Percentiles rank a stretch among this genome's conserved stretches.
These are phyloP conservation scores for Pinguiococcus pyrenoidosus DNA, from an alignment of 108 stramenopile species.

Conservation along the genomic window DNA sequence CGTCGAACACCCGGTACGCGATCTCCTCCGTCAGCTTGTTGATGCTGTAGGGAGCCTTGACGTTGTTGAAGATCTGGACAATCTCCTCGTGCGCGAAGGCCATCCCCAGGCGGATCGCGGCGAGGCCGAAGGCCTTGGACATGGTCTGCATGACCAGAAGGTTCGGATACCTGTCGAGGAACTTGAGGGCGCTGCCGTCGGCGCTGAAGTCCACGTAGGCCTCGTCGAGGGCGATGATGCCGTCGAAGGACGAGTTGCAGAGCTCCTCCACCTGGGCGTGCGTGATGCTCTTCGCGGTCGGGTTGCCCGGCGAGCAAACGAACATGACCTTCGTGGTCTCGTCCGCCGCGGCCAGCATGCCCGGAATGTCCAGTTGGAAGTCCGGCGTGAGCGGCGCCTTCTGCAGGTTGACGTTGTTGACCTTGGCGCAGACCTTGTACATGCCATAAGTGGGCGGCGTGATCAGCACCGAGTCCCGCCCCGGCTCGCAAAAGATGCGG, in stretches of 20 bases:
- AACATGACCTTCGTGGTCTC: slow-evolving; percentile 63
- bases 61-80: slow-evolving; percentile 86
- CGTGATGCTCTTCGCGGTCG: slow-evolving; percentile 72
- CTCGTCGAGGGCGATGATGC: slow-evolving; percentile 83
- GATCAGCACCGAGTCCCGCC: slow-evolving; percentile 46
- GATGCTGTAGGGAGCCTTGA: slow-evolving; percentile 92
- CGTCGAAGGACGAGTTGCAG: slow-evolving; percentile 37
- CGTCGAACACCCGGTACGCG: slow-evolving; percentile 60
- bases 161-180: slow-evolving; percentile 50
- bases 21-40: slow-evolving; percentile 65
- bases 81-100: slow-evolving; percentile 65
- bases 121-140: slow-evolving; percentile 88
- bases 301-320: slow-evolving; percentile 86
- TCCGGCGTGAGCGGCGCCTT: slow-evolving; percentile 56
- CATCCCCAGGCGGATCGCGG: slow-evolving; percentile 79
- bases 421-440: slow-evolving; percentile 91
- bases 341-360: slow-evolving; percentile 39
- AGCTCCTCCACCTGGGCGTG: slow-evolving; percentile 50
- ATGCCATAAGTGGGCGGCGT: slow-evolving; percentile 93
- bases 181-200: slow-evolving; percentile 37
- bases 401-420: slow-evolving; percentile 69
- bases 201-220: slow-evolving; percentile 78
- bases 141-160: slow-evolving; percentile 82
- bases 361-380: slow-evolving; percentile 53
- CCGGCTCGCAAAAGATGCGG: slow-evolving; percentile 80